Conservation (phyloP, 352 stramenopile species). For the Globisporangium heterothallicum region DNA sequence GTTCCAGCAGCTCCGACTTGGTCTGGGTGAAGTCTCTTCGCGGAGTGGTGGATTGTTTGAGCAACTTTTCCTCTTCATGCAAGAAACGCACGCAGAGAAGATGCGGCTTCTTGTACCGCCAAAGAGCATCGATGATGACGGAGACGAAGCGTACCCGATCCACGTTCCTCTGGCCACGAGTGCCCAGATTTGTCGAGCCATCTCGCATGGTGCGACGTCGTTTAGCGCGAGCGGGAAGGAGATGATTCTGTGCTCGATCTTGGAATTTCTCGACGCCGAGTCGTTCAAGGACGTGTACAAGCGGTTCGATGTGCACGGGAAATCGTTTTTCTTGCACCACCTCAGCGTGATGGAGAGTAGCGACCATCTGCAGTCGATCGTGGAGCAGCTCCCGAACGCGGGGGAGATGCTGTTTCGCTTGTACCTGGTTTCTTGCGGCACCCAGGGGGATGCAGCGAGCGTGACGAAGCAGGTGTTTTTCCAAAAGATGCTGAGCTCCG, state of each 20-base stretch:
- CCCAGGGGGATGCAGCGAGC: constrained; percentile 15
- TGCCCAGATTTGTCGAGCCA: constrained; percentile 67
- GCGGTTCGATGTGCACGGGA: constrained; percentile 49
- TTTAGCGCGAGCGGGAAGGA: constrained; percentile 72
- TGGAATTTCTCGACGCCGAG: constrained; percentile 54
- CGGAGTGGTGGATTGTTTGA: constrained; percentile 12
- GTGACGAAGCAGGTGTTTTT: constrained; percentile 52
- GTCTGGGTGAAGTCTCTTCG: constrained; percentile 5
- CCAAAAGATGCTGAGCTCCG: constrained; percentile 39
- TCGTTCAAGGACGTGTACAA: constrained; percentile 68
- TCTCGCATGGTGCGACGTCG: constrained; percentile 34
- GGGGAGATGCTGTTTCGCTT: constrained; percentile 60
- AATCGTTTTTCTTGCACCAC: constrained; percentile 57
- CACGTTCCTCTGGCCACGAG: constrained; percentile 52
- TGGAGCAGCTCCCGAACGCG: constrained; percentile 45
- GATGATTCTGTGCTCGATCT: constrained; percentile 66
- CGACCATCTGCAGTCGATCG: constrained; percentile 47
- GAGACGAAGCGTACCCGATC: constrained; percentile 41
- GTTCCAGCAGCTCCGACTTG: constrained; percentile 14
- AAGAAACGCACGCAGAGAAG: constrained; percentile 7
- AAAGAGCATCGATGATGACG: constrained; percentile 18
- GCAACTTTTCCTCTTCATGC: constrained; percentile 9
- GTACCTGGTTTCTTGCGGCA: constrained; percentile 42
- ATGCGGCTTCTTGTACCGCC: not conserved
- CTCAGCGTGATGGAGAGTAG: constrained; percentile 46